Evolutionary conservation across 768 basidiomycete species (phyloP).

Genomic region (Mycena polygramma): DNA sequence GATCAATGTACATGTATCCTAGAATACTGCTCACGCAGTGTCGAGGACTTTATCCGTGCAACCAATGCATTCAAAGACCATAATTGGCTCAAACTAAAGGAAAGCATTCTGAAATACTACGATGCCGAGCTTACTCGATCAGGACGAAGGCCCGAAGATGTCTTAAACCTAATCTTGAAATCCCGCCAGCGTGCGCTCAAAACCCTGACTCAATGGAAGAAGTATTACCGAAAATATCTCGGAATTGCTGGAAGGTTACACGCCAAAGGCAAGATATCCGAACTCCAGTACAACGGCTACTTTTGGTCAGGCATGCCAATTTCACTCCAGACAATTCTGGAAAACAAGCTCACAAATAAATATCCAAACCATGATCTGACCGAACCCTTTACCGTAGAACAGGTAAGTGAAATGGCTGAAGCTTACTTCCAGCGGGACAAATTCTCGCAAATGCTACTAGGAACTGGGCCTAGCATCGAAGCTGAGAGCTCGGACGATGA

Average conservation of each 20-base stretch:
- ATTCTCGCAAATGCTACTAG: slow-evolving; percentile 4
- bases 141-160: not conserved
- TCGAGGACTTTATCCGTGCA: slow-evolving; percentile 1
- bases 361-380: not conserved
- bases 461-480: not conserved
- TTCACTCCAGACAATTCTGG: not conserved
- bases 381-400: not conserved
- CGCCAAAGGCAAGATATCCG: not conserved
- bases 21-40: slow-evolving; percentile 3
- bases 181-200: not conserved
- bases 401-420: not conserved
- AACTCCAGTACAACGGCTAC: slow-evolving; percentile 1
- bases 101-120: slow-evolving; percentile 1
- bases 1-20: slow-evolving; percentile 3
- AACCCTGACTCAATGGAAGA: slow-evolving; percentile 14
- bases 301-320: slow-evolving; percentile 1
- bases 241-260: slow-evolving; percentile 10
- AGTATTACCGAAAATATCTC: slow-evolving; percentile 4
- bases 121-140: slow-evolving; percentile 4
- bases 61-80: not conserved
- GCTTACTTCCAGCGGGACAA: slow-evolving; percentile 5
- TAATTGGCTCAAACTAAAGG: not conserved
- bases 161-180: not conserved
- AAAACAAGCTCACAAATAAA: not conserved
- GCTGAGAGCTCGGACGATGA: not conserved